A percentile compares a stretch with the other conserved stretches of the same genome.
These are phyloP conservation scores for Capsella bursapastoris DNA, from an alignment of 345 rosid species.

Conservation along the genomic window DNA sequence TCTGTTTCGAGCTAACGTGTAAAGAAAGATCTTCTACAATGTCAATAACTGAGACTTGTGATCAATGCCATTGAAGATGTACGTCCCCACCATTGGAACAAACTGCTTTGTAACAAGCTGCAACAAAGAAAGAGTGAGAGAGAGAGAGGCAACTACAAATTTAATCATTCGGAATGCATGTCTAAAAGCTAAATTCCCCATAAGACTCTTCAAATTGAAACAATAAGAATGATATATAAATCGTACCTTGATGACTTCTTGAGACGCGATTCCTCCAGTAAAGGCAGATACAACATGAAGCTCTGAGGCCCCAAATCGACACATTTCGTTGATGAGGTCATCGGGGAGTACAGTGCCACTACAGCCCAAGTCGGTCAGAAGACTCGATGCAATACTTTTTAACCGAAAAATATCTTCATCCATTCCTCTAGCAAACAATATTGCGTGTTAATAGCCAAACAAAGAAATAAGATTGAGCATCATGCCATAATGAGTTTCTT, in stretches of 20 bases:
- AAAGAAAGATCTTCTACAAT: constrained; percentile 45
- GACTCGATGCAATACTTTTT: constrained; percentile 68
- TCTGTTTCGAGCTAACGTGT: constrained; percentile 16
- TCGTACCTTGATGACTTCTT: constrained; percentile 89
- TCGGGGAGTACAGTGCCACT: constrained; percentile 76
- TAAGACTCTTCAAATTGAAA: constrained; percentile 16
- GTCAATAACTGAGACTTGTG: constrained; percentile 83
- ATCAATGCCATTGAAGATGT: constrained; percentile 91
- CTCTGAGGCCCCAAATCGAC: constrained; percentile 96
- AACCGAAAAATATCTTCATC: constrained; percentile 90
- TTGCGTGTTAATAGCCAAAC: constrained; percentile 20
- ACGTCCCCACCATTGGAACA: constrained; percentile 86
- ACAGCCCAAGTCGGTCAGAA: constrained; percentile 87
- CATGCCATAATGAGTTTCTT: constrained; percentile 38
- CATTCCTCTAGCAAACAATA: constrained; percentile 55
- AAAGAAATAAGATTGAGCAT: constrained; percentile 14
- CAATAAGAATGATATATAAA: constrained; percentile 19
- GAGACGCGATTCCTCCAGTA: constrained; percentile 91
- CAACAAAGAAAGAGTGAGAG: constrained; percentile 2
- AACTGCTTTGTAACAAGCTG: constrained; percentile 95
- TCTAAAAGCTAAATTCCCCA: not conserved
- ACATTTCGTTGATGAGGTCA: constrained; percentile 93
- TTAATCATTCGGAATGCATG: not conserved
- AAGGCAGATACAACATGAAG: constrained; percentile 95
- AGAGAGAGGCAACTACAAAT: not conserved